Base-by-base conservation (phyloP, 2,329 filamentous ascomycete species). In the Purpureocillium lavendulum region DNA sequence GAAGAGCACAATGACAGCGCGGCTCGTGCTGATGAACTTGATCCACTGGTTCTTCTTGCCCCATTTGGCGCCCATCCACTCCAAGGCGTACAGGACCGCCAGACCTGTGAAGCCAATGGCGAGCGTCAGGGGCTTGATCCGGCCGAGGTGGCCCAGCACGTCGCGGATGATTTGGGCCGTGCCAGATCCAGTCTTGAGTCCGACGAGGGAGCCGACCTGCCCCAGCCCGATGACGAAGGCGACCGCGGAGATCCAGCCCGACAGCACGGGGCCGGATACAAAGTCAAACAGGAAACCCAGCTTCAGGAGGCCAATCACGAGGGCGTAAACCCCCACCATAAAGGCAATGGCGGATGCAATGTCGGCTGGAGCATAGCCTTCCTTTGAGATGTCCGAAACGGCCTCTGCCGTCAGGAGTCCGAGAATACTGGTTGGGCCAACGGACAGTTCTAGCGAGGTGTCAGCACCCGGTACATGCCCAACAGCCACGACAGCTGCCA, bases 231-330 rank as follows among this genome's bases (percentile, higher is more conserved):
- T 82, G 24, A 76, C 78, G 35, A 83, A 72, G 17, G 77, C 79
- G 2, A 79, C 77, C 2, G 78, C 77, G 0, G 77, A 79, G 48
- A 83, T 80, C 59, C 82, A 82, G 4, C 79, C 79, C 7, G 67
- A 76, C 1, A 83, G 65, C 2, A 82, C 75, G 0, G 78, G 78
- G 1, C 78, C 67, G 0, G 78, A 81, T 47, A 83, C 75, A 48
- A 80, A 82, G 43, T 83, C 77, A 15, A 83, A 66, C 5, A 82
- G 62, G 52, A 80, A 83, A 1, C 78, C 78, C 5, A 82, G 70
- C 38, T 77, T 78, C 16, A 82, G 62, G 1, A 82, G 62, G 0
- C 79, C 79, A 3, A 83, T 59, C 13, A 68, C 64, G 16, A 82
- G 66, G 13, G 71, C 66, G 48, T 77, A 80, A 3, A 80, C 62